These are phyloP conservation scores for Irpex sp. DNA, from an alignment of 1,284 basidiomycete genomes.

Conservation along the genomic window DNA sequence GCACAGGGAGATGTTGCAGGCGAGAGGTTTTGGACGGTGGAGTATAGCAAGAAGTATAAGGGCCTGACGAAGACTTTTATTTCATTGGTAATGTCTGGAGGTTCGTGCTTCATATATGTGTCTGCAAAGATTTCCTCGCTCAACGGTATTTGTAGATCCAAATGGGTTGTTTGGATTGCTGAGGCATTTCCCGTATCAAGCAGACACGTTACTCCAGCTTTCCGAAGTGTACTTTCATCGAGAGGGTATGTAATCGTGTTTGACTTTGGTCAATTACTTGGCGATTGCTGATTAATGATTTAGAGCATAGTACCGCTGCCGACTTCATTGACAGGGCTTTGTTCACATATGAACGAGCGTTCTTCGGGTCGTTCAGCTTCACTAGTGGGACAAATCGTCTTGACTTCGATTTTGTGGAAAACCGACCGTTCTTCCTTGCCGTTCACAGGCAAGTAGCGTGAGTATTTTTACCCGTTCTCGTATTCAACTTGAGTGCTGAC, in stretches of 20 bases:
- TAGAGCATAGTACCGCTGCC: constrained; percentile 80
- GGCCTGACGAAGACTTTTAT: constrained; percentile 79
- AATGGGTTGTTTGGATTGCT: constrained; percentile 61
- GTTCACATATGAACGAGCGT: constrained; percentile 86
- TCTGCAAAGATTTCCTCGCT: neutral
- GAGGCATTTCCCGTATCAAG: constrained; percentile 74
- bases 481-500: neutral
- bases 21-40: constrained; percentile 85
- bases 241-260: constrained; percentile 52
- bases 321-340: constrained; percentile 85
- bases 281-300: too few relatives aligned
- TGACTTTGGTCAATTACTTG: too few relatives aligned
- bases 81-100: constrained; percentile 74
- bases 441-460: constrained; percentile 76
- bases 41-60: constrained; percentile 81
- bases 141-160: constrained; percentile 46
- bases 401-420: constrained; percentile 84
- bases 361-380: constrained; percentile 82
- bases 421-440: constrained; percentile 82
- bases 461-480: constrained; percentile 23
- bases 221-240: constrained; percentile 81
- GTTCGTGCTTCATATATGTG: constrained; percentile 37
- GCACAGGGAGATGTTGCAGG: constrained; percentile 38
- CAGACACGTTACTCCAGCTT: constrained; percentile 86
- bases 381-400: constrained; percentile 76